Base-by-base conservation (phyloP, 2,329 filamentous ascomycete species). In the Penicillium olsonii region DNA sequence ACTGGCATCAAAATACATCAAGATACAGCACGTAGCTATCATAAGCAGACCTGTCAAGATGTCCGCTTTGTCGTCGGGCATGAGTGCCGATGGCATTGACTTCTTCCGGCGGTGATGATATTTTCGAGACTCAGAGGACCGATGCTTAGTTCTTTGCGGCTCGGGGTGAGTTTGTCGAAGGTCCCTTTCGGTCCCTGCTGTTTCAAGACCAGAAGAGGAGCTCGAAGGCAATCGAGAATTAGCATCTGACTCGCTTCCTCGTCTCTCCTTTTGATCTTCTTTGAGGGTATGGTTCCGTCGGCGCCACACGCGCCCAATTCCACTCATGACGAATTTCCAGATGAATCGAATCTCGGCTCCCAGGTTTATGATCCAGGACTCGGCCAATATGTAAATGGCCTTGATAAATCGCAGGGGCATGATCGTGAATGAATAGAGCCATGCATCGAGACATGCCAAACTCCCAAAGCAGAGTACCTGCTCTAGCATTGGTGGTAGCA, bases 391-490 rank as follows among this genome's bases (percentile, higher is more conserved):
- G 17, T 83, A 84, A 0, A 92, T 63, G 1, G 94, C 92, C 50
- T 92, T 87, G 45, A 88, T 69, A 61, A 99, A 97, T 2, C 94
- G 83, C 51, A 99, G 80, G 0, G 94, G 94, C 0, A 99, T 76
- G 37, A 99, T 96, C 0, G 94, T 99, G 62, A 99, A 95, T 0
- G 90, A 95, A 72, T 96, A 94, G 1, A 99, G 81, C 91, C 92
- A 99, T 1, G 92, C 88, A 68, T 99, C 94, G 5, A 99, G 78
- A 71, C 94, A 99, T 6, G 92, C 92, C 27, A 97, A 73, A 0
- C 89, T 86, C 6, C 94, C 94, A 71, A 99, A 97, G 52, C 85
- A 84, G 5, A 99, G 80, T 0, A 92, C 87, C 38, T 87, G 82
- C 72, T 99, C 94, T 5, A 99, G 78, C 53, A 87, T 88, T 0